Base-by-base conservation (phyloP, 2,329 filamentous ascomycete genomes). In the Tolypocladium capitatum region DNA sequence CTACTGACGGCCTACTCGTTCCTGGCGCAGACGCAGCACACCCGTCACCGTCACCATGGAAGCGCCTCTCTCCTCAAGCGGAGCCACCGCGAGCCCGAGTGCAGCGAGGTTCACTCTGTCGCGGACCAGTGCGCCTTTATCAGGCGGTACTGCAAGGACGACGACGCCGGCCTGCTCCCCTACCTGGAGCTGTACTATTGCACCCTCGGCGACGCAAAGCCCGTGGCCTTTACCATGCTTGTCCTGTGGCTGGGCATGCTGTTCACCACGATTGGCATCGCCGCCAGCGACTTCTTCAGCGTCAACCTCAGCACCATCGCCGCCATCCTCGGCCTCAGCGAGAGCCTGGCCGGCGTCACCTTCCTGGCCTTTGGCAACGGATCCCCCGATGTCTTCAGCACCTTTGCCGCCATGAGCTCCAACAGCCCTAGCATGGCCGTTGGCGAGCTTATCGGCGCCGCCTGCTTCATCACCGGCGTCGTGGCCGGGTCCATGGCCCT, bases 281-380 rank as follows among this genome's bases (percentile, higher is more conserved):
- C 92, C 14, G 92, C 92, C 21, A 96, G 89, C 66, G 92, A 98
- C 68, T 98, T 98, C 71, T 92, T 98, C 68, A 97, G 90, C 67
- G 81, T 97, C 68, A 95, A 98, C 61, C 75, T 98, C 32, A 92
- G 86, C 65, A 97, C 92, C 13, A 92, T 98, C 57, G 83, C 92
- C 21, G 83, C 76, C 48, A 80, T 96, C 46, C 74, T 97, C 28
- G 90, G 91, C 20, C 83, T 98, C 71, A 96, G 90, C 64, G 90
- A 98, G 70, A 97, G 88, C 63, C 76, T 98, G 66, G 89, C 92
- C 0, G 92, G 92, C 33, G 94, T 98, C 28, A 98, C 92, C 0
- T 94, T 98, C 59, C 70, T 98, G 46, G 92, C 92, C 9, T 94
- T 98, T 66, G 92, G 92, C 54, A 98, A 98, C 70, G 92, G 92